A percentile compares a stretch with the other conserved stretches of the same genome.
Evolutionary conservation across 176 grass and related monocot species (phyloP).

Genomic region (Aegilops speltoides): DNA sequence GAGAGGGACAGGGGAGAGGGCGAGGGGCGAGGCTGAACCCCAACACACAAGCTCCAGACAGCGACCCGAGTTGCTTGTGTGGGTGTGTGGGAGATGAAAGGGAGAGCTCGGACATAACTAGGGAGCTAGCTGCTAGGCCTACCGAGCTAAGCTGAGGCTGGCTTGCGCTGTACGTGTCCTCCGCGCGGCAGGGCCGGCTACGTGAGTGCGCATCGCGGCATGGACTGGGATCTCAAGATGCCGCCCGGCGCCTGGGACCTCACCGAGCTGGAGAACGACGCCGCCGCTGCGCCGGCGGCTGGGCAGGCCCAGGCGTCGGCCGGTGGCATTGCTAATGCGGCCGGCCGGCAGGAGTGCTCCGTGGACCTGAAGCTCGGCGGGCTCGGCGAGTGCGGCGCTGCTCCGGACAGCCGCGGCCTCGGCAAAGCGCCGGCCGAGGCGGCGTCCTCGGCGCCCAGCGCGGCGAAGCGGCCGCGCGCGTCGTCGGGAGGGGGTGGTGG

Average conservation of each 20-base stretch:
- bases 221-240: conserved; percentile 94
- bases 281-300: not conserved
- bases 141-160: not conserved
- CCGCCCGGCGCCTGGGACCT: conserved; percentile 61
- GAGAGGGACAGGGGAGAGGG: conserved; percentile 14
- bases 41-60: not conserved
- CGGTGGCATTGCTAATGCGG: conserved; percentile 24
- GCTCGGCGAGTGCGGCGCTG: conserved; percentile 37
- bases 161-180: not conserved
- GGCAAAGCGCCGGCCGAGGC: not conserved
- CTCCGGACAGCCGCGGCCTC: not conserved
- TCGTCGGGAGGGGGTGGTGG: not conserved
- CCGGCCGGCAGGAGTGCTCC: conserved; percentile 48
- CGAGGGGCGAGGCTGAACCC: conserved; percentile 5
- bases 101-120: conserved; percentile 7
- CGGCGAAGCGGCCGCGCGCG: conserved; percentile 34
- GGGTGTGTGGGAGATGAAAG: not conserved
- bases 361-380: conserved; percentile 89
- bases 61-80: not conserved
- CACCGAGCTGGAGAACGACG: conserved; percentile 35
- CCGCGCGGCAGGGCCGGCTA: not conserved
- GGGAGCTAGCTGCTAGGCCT: not conserved
- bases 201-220: conserved; percentile 10
- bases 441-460: not conserved
- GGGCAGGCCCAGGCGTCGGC: not conserved